Conservation (phyloP, 108 stramenopile genomes). For the Ochromonas danica region DNA sequence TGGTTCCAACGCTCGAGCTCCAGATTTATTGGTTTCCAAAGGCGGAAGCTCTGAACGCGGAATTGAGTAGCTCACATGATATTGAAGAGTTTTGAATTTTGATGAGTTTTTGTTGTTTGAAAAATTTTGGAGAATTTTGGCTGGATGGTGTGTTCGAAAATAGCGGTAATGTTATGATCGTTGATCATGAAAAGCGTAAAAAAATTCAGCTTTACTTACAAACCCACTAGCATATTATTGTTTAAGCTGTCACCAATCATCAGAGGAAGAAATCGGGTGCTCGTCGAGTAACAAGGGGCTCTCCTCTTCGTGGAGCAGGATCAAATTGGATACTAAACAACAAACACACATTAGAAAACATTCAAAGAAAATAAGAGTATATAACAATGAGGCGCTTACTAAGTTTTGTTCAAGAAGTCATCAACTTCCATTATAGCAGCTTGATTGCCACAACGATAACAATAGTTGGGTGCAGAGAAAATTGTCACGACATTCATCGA, state of each 20-base stretch:
- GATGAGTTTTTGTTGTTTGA: too few relatives aligned
- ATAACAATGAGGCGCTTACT: slow-evolving; percentile 46
- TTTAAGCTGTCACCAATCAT: slow-evolving; percentile 8
- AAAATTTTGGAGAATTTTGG: too few relatives aligned
- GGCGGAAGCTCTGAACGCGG: too few relatives aligned
- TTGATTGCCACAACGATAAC: slow-evolving; percentile 96
- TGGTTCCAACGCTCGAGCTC: too few relatives aligned
- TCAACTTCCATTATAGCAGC: slow-evolving; percentile 97
- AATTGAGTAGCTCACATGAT: too few relatives aligned
- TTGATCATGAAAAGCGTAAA: too few relatives aligned
- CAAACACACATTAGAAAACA: background rate
- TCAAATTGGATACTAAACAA: slow-evolving; percentile 67
- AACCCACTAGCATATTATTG: too few relatives aligned
- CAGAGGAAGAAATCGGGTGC: slow-evolving; percentile 96
- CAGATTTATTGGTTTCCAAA: too few relatives aligned
- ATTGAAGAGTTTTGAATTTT: too few relatives aligned
- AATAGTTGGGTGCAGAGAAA: slow-evolving; percentile 97
- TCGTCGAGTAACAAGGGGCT: slow-evolving; percentile 82
- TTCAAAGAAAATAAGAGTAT: background rate
- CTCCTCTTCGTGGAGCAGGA: slow-evolving; percentile 93
- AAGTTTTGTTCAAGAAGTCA: slow-evolving; percentile 76
- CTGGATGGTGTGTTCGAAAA: too few relatives aligned
- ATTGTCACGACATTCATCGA: slow-evolving; percentile 88
- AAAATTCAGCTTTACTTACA: too few relatives aligned
- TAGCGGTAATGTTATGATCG: too few relatives aligned